Evolutionary conservation across 192 early-diverging fungal genomes (phyloP).

Genomic region (Gigaspora rosea): DNA sequence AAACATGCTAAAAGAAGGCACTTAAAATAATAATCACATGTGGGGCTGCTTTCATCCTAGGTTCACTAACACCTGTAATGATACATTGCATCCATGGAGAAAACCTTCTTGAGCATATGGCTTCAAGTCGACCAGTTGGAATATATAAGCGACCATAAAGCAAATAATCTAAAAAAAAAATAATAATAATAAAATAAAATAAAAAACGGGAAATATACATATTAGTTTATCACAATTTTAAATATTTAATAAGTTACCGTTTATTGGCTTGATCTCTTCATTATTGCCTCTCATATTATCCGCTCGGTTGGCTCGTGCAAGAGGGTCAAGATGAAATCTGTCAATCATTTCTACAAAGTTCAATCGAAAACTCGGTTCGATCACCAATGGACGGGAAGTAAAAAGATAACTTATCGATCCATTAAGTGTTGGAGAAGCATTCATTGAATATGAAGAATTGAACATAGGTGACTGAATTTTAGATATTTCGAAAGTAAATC

Average conservation of each 20-base stretch:
- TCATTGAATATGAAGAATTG: conserved; percentile 74
- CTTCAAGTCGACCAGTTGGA: conserved; percentile 68
- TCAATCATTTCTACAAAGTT: conserved; percentile 54
- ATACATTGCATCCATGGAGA: conserved; percentile 56
- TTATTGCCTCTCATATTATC: neutral
- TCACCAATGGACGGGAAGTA: conserved; percentile 69
- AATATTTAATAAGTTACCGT: neutral
- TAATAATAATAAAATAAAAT: neutral
- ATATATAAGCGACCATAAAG: conserved; percentile 74
- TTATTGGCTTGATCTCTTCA: neutral
- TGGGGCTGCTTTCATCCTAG: conserved; percentile 47
- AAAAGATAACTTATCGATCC: conserved; percentile 80
- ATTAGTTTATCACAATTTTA: neutral
- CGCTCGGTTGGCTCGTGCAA: conserved; percentile 11
- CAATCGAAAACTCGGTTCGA: conserved; percentile 55
- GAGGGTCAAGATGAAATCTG: conserved; percentile 49
- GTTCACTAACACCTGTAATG: conserved; percentile 64
- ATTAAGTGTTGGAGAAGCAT: conserved; percentile 56
- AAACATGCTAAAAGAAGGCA: neutral
- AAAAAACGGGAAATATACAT: too few species aligned
- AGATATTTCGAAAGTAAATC: conserved; percentile 70
- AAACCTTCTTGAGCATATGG: conserved; percentile 59
- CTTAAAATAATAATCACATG: conserved; percentile 43
- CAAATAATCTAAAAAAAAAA: conserved; percentile 51
- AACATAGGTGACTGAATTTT: conserved; percentile 77